Evolutionary conservation across 2,329 filamentous ascomycete species (phyloP), one percentile per base, ranked within the genome.

Genomic region (Chrysoporthe austroafricana): DNA sequence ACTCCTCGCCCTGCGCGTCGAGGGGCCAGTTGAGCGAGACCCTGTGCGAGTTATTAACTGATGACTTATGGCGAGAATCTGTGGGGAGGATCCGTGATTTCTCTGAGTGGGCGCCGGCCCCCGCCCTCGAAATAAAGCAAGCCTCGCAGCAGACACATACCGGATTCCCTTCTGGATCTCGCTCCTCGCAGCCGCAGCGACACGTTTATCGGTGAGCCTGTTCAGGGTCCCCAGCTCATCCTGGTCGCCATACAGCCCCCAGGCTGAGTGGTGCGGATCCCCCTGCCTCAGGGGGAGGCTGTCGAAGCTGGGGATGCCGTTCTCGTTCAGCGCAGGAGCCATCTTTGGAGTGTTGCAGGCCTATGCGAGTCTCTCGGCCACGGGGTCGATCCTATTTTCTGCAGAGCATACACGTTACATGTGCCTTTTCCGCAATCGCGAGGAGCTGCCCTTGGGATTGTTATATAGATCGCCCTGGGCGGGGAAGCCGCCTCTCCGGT

Each of bases 161-260:
- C 84, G 79, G 64, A 77, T 79, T 50, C 88, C 88, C 7, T 84
- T 86, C 69, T 80, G 78, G 70, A 90, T 88, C 74, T 85, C 82
- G 42, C 79, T 79, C 68, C 77, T 78, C 32, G 85, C 83, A 1
- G 85, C 83, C 46, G 80, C 78, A 13, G 80, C 80, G 26, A 88
- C 85, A 21, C 84, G 77, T 65, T 83, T 79, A 63, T 86, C 80
- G 0, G 85, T 89, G 16, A 90, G 80, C 39, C 87, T 82, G 74
- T 90, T 90, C 26, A 90, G 75, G 34, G 85, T 86, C 11, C 88
- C 88, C 2, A 90, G 79, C 75, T 88, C 79, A 74, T 89, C 88
- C 64, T 83, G 73, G 61, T 81, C 77, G 61, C 86, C 86, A 74
- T 86, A 88, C 4, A 87, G 79, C 6, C 79, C 80, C 81, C 81